Conservation (phyloP, 2,329 filamentous ascomycete species). For the Onygenales sp. region DNA sequence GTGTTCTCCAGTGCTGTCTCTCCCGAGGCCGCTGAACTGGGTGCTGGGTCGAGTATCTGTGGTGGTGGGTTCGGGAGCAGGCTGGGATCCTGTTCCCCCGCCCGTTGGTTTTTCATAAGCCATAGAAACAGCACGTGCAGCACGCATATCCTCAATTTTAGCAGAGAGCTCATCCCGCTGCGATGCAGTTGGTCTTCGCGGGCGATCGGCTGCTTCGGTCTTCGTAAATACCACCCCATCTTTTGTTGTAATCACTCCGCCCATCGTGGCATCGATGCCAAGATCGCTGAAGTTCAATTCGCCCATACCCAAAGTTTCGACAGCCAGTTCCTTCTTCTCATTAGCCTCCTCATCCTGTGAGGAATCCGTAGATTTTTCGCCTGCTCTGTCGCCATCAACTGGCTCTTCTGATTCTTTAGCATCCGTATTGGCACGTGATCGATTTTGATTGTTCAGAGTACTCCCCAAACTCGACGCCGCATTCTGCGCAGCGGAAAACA, state of each 20-base stretch:
- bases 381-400: constrained; percentile 15
- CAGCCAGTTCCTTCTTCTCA: constrained; percentile 59
- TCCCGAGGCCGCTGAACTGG: constrained; percentile 11
- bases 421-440: constrained; percentile 26
- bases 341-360: constrained; percentile 22
- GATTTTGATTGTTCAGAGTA: constrained; percentile 44
- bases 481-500: constrained; percentile 88
- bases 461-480: constrained; percentile 74
- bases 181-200: constrained; percentile 27
- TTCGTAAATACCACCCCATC: constrained; percentile 31
- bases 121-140: constrained; percentile 51
- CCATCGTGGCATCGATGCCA: constrained; percentile 49
- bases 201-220: constrained; percentile 21
- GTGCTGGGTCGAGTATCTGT: constrained; percentile 19
- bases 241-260: constrained; percentile 25
- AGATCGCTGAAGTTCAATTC: constrained; percentile 84
- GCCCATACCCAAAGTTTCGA: constrained; percentile 81
- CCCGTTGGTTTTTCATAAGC: constrained; percentile 44
- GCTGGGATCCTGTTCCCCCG: constrained; percentile 30
- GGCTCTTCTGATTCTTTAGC: constrained; percentile 22
- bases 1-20: constrained; percentile 43
- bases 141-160: constrained; percentile 50
- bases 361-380: constrained; percentile 19
- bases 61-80: constrained; percentile 25
- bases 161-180: constrained; percentile 44